Evolutionary conservation across 1,284 basidiomycete species (phyloP), one percentile per base, ranked within the genome.

Genomic region (Microbotryum violaceum): DNA sequence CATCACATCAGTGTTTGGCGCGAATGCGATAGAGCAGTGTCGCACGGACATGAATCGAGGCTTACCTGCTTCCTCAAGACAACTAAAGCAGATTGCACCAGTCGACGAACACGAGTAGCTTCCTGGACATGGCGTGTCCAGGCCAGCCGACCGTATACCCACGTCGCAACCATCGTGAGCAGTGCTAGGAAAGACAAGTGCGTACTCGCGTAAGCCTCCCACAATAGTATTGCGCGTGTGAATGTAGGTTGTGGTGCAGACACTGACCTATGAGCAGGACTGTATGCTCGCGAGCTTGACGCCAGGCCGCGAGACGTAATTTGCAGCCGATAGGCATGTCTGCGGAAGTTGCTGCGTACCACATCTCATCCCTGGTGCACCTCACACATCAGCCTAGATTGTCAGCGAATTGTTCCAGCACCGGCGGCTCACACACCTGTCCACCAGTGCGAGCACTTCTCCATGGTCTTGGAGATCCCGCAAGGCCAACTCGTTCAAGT

Each of bases 381-480:
- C n/a, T 2, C 2, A 31, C 31, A 7, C 14, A 27, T 46, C 14
- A n/a, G 44, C 37, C 10, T 33, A 37, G 9, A 37, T 20, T 7
- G 37, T 23, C 2, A 9, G 9, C 8, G 5, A 31, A 44, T n/a
- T 14, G 2, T 27, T 31, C 31, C 18, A 29, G 20, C 18, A 29
- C 16, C 4, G 33, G 18, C 29, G 44, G 45, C 58, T 45, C 31
- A 81, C 88, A 77, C 76, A 90, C 88, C 81, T 78, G 64, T 79
- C 74, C 74, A 88, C 86, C 72, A 81, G 83, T 65, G 85, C 80
- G 65, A 89, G 78, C n/a, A 92, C 81, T 51, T 87, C 87, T 59
- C 86, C 87, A 81, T 87, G 91, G 71, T 85, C 80, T 46, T 85
- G 79, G 57, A 96, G 78, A 72, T 96, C 87, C 67, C 85, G 82